Conservation (phyloP, 1,139 yeast genomes). For the Yamadazyma kanchanaburiensis region DNA sequence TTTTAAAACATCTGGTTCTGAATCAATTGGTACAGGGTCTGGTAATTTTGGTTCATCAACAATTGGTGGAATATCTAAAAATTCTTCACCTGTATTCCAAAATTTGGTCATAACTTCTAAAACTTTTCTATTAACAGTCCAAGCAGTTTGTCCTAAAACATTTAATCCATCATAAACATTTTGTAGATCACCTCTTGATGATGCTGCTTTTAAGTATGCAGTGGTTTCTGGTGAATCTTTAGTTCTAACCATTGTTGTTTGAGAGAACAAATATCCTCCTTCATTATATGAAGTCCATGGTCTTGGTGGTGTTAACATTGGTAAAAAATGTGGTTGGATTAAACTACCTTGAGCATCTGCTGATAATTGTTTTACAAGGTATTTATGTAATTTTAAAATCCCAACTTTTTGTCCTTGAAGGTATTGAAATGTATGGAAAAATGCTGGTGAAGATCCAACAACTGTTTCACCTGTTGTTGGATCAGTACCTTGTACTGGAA, state of each 20-base stretch:
- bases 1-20: slow-evolving; percentile 70
- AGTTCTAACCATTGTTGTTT: slow-evolving; percentile 64
- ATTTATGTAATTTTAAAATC: slow-evolving; percentile 71
- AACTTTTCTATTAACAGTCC: slow-evolving; percentile 82
- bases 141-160: slow-evolving; percentile 82
- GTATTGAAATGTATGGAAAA: slow-evolving; percentile 83
- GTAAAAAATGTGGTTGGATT: slow-evolving; percentile 84
- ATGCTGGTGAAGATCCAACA: slow-evolving; percentile 81
- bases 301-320: slow-evolving; percentile 87
- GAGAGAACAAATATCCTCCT: slow-evolving; percentile 80
- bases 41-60: slow-evolving; percentile 57
- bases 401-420: slow-evolving; percentile 79
- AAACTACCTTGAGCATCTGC: slow-evolving; percentile 64
- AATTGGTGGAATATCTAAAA: slow-evolving; percentile 76
- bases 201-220: slow-evolving; percentile 85
- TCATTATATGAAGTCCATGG: slow-evolving; percentile 80
- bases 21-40: slow-evolving; percentile 57
- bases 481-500: slow-evolving; percentile 72
- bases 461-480: slow-evolving; percentile 70
- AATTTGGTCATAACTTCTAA: slow-evolving; percentile 68
- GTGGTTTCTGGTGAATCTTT: slow-evolving; percentile 86
- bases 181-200: slow-evolving; percentile 62
- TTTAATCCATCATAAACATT: slow-evolving; percentile 78
- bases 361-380: slow-evolving; percentile 62
- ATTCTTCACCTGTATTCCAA: slow-evolving; percentile 84